Percentiles rank a stretch among this genome's conserved stretches.
These are phyloP conservation scores for Ganoderma meredithae DNA, from an alignment of 1,284 basidiomycete species.

Conservation along the genomic window DNA sequence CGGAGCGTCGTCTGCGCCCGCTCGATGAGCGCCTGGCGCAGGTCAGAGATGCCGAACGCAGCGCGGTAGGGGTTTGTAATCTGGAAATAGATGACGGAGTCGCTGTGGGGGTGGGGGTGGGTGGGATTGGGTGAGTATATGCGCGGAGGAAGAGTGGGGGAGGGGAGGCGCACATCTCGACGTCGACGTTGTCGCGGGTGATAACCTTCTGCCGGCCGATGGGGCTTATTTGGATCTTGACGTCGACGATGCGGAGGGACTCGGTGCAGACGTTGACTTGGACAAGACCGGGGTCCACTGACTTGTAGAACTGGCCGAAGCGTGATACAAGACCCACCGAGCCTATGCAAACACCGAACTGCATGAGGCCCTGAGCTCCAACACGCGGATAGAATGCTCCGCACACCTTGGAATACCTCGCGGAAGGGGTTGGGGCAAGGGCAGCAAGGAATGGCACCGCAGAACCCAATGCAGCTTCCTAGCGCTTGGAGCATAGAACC, in stretches of 20 bases:
- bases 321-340: slow-evolving; percentile 91
- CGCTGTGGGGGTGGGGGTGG: slow-evolving; percentile 51
- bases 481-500: slow-evolving; percentile 81
- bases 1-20: slow-evolving; percentile 96
- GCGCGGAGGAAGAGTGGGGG: neutral
- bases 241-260: slow-evolving; percentile 83
- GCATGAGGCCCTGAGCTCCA: neutral
- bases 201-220: slow-evolving; percentile 90
- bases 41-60: slow-evolving; percentile 91
- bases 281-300: slow-evolving; percentile 92
- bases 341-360: slow-evolving; percentile 49
- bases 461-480: slow-evolving; percentile 64
- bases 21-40: slow-evolving; percentile 88
- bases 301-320: slow-evolving; percentile 95
- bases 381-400: slow-evolving; percentile 13
- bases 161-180: slow-evolving; percentile 68
- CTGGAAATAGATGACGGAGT: slow-evolving; percentile 93
- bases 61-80: slow-evolving; percentile 88
- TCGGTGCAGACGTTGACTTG: slow-evolving; percentile 96
- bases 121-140: slow-evolving; percentile 20
- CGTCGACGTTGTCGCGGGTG: slow-evolving; percentile 89
- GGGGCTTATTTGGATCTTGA: slow-evolving; percentile 91
- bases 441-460: slow-evolving; percentile 89
- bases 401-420: slow-evolving; percentile 78
- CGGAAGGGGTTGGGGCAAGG: slow-evolving; percentile 83